A percentile compares a stretch with the other conserved stretches of the same genome.
Evolutionary conservation across 2,329 filamentous ascomycete genomes (phyloP).

Genomic region (Trichoderma brevicompactum): DNA sequence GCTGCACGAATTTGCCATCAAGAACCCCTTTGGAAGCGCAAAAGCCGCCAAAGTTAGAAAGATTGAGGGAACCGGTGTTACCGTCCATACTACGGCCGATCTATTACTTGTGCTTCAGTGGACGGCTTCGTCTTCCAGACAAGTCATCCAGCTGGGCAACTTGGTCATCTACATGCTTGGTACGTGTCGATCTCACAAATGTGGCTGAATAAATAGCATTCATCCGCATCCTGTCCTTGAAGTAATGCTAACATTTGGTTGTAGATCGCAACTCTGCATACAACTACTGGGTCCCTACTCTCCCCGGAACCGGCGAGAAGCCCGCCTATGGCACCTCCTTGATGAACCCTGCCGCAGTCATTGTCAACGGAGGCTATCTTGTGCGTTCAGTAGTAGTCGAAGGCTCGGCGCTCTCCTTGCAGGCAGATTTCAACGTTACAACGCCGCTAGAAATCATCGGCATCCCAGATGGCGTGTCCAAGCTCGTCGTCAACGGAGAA

Average conservation of each 20-base stretch:
- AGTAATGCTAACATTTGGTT: neutral
- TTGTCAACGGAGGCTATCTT: conserved; percentile 68
- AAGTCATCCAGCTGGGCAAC: conserved; percentile 43
- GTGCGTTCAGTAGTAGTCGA: conserved; percentile 62
- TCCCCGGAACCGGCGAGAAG: conserved; percentile 43
- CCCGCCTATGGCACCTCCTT: conserved; percentile 43
- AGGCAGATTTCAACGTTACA: conserved; percentile 74
- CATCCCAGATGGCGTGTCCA: conserved; percentile 54
- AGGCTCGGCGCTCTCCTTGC: conserved; percentile 62
- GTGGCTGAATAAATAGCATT: conserved; percentile 23
- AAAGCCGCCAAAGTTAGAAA: conserved; percentile 30
- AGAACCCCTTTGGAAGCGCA: conserved; percentile 30
- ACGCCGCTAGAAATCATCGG: conserved; percentile 71
- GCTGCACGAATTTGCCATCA: conserved; percentile 63
- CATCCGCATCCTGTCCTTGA: neutral
- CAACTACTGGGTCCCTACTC: conserved; percentile 68
- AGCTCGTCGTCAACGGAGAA: conserved; percentile 50
- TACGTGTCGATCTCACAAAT: conserved; percentile 26
- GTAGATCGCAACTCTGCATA: conserved; percentile 68
- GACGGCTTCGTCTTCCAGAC: conserved; percentile 37
- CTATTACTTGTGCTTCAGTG: conserved; percentile 41
- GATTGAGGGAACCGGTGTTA: conserved; percentile 39
- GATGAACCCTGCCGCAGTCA: conserved; percentile 51
- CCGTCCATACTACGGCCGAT: conserved; percentile 32
- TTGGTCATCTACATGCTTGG: conserved; percentile 49